Evolutionary conservation across 2,329 filamentous ascomycete genomes (phyloP), one percentile per base, ranked within the genome.

Genomic region (Tolypocladium capitatum): DNA sequence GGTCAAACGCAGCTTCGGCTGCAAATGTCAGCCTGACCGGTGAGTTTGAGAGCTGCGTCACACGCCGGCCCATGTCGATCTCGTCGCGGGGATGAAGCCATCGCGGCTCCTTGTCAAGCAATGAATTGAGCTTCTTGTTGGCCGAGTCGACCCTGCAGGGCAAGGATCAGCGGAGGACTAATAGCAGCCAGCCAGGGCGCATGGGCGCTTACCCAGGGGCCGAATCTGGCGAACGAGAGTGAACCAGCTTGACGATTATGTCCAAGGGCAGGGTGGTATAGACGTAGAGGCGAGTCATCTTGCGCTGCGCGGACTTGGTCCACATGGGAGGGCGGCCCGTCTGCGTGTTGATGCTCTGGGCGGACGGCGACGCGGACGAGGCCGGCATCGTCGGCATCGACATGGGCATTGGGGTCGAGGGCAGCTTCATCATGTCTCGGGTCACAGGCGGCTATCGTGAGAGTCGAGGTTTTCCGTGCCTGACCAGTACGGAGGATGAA

Each of bases 41-140:
- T 24, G 71, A 71, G 18, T 61, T 60, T 18, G 64, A 59, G 4
- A 75, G 62, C 50, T 68, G 64, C n/a, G 61, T 61, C 45, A 78
- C 66, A 28, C 75, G 73, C 31, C 68, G 67, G 41, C 63, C 63
- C 69, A 78, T 76, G 46, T 80, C 75, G 18, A 68, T 65, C 11
- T 69, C 63, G 33, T 65, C 69, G 50, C 68, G 70, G 1, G 76
- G 75, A 20, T 74, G 71, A 45, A 80, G 65, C 68, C 76, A 78
- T 57, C 76, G 69, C 30, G 76, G 74, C 34, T 81, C 74, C 51
- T 80, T 76, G 52, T 78, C 76, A 31, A 80, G 68, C 51, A 78
- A 69, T 8, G 66, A 64, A 47, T 74, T 73, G 52, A 80, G 70
- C 21, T 73, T 76, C 62, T 80, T 80, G 56, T 76, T 75, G 32